Evolutionary conservation across 2,329 filamentous ascomycete species (phyloP).

Genomic region (Ilyonectria mors-panacis): DNA sequence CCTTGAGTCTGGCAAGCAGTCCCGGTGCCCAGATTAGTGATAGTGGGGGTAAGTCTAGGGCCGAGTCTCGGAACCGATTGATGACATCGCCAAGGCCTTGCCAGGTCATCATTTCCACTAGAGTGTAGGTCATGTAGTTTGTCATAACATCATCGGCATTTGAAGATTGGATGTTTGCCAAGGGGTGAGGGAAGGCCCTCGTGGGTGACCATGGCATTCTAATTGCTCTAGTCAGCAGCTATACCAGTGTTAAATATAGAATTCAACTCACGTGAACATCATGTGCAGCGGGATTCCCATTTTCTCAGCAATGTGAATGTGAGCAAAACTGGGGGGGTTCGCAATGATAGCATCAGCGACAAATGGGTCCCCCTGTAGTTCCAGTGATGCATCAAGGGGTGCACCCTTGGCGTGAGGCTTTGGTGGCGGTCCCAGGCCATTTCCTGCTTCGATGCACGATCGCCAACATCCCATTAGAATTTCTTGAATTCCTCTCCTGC

Average conservation of each 20-base stretch:
- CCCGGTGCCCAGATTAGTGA: constrained; percentile 88
- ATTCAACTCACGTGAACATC: constrained; percentile 84
- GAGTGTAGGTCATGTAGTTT: constrained; percentile 86
- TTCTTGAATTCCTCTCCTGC: constrained; percentile 81
- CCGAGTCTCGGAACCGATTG: constrained; percentile 85
- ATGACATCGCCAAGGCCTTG: constrained; percentile 93
- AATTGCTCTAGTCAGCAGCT: constrained; percentile 60
- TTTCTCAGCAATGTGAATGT: constrained; percentile 82
- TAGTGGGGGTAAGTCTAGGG: constrained; percentile 82
- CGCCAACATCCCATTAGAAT: constrained; percentile 91
- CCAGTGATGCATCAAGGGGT: constrained; percentile 57
- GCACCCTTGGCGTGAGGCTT: constrained; percentile 64
- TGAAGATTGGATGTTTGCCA: constrained; percentile 84
- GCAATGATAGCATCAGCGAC: constrained; percentile 87
- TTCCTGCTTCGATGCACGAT: constrained; percentile 84
- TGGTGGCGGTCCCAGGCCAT: constrained; percentile 70
- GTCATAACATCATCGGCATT: constrained; percentile 83
- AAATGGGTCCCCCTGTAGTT: constrained; percentile 73
- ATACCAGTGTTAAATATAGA: background rate
- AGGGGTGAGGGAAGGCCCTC: constrained; percentile 86
- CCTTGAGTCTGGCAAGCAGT: constrained; percentile 79
- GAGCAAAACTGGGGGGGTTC: constrained; percentile 83
- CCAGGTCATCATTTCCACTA: constrained; percentile 95
- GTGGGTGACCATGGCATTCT: constrained; percentile 95
- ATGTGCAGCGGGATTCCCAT: constrained; percentile 82